Evolutionary conservation across 1,284 basidiomycete genomes (phyloP), one percentile per base, ranked within the genome.

Genomic region (Spongiforma sp.): DNA sequence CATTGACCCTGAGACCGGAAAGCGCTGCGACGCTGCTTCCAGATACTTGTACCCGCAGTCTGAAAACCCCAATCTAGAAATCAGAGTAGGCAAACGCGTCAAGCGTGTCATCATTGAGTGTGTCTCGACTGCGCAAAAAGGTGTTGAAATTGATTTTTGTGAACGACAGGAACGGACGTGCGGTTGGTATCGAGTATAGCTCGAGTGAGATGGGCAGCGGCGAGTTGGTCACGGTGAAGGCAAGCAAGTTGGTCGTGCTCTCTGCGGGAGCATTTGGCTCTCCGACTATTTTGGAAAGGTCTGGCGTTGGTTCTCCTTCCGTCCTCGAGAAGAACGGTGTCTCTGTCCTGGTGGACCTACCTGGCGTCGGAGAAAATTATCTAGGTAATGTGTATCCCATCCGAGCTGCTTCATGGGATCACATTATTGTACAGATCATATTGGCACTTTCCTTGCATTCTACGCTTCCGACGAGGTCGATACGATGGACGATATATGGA

Each of bases 21-120:
- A 69, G 56, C 84, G 89, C 14, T 89, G 83, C 0, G 88, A 90
- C 68, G 71, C 83, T 5, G 82, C 89, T 3, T 86, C 89, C 66
- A 64, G 81, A 66, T 88, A 84, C 65, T 74, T 90, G 19, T 90
- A 89, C 69, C 84, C 83, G 43, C 81, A 85, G 59, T 65, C 72
- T 3, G 67, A 74, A 24, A 81, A 81, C 60, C 74, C 77, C 30
- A 85, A 84, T 57, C 62, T 87, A 12, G 71, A 72, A 8, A 77
- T 87, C n/a, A 34, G 79, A 6, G 73, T 72, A 12, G 76, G 78
- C 10, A 80, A 78, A 56, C 77, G 80, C 2, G 84, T 85, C 17
- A 78, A 80, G 19, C 79, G 81, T 1, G 78, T 86, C 39, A 67
- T 86, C n/a, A 79, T 87, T 61, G 80, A 87, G 85, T 86, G 64